phyloP scores from a whole-genome alignment of 192 early-diverging fungal genomes.

The Funneliformis geosporum region DNA sequence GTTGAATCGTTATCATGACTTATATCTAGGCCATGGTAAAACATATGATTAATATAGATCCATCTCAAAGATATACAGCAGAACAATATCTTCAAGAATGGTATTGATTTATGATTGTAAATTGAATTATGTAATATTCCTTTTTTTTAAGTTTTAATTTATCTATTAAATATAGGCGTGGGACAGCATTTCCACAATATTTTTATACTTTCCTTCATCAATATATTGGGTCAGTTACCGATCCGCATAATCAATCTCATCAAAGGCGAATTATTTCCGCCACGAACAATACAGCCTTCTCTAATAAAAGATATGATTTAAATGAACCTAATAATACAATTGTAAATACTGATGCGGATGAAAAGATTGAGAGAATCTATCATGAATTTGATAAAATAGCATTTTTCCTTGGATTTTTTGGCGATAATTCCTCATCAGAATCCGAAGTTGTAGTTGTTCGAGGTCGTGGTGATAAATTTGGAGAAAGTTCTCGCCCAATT shows the following conservation, averaged over 20 bases:
- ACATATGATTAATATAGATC: conserved; percentile 90
- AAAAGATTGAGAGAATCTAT: conserved; percentile 74
- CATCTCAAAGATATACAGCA: conserved; percentile 69
- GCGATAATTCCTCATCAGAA: conserved; percentile 18
- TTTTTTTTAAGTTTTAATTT: neutral
- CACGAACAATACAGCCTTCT: conserved; percentile 14
- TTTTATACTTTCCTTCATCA: conserved; percentile 76
- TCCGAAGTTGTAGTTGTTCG: conserved; percentile 11
- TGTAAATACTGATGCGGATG: conserved; percentile 63
- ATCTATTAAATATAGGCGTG: conserved; percentile 50
- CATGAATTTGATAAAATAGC: conserved; percentile 74
- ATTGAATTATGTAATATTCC: neutral
- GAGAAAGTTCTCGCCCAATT: conserved; percentile 19
- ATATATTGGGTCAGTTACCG: conserved; percentile 66
- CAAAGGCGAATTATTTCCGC: conserved; percentile 22
- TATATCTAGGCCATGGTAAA: conserved; percentile 61
- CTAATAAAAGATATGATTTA: conserved; percentile 13
- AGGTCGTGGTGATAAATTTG: conserved; percentile 17
- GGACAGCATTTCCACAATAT: conserved; percentile 72
- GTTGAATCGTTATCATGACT: neutral
- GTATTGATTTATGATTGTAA: conserved; percentile 37
- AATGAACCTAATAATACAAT: conserved; percentile 23
- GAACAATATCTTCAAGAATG: conserved; percentile 76
- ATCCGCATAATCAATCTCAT: conserved; percentile 44
- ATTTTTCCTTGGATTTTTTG: conserved; percentile 50